Evolutionary conservation across 2,329 filamentous ascomycete species (phyloP).

Genomic region (Colletotrichum limetticola): DNA sequence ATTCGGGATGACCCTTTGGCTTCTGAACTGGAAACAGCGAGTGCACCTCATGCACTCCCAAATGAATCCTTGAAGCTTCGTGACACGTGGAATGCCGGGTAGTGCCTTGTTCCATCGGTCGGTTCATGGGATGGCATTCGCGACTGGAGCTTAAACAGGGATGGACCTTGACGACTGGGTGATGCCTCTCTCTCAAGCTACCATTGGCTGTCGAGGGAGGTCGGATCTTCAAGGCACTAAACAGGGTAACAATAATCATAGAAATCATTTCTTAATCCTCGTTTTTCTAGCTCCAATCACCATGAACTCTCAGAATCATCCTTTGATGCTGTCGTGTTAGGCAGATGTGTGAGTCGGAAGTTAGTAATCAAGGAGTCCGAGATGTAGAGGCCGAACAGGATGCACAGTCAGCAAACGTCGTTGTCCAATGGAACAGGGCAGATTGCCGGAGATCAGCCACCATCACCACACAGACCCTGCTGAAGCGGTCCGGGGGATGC

Average conservation of each 20-base stretch:
- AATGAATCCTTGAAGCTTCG: not conserved
- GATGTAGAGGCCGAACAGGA: not conserved
- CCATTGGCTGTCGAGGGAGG: not conserved
- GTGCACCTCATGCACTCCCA: too few relatives aligned
- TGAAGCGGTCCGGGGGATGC: slow-evolving; percentile 26
- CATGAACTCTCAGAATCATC: too few relatives aligned
- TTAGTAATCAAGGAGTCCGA: not conserved
- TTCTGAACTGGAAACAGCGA: not conserved
- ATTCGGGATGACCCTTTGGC: not conserved
- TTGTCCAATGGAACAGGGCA: not conserved
- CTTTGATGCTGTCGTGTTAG: not conserved
- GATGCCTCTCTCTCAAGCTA: not conserved
- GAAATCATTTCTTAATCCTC: too few relatives aligned
- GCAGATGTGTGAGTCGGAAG: not conserved
- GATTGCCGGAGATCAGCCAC: not conserved
- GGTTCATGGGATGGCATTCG: not conserved
- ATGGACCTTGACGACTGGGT: not conserved
- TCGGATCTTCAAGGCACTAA: not conserved
- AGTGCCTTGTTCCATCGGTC: not conserved
- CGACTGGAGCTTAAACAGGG: not conserved
- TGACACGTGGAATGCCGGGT: not conserved
- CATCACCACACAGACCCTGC: slow-evolving; percentile 14
- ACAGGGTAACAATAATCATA: too few relatives aligned
- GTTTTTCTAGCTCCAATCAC: too few relatives aligned
- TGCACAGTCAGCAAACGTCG: not conserved